Base-by-base conservation (phyloP, 2,329 filamentous ascomycete genomes). In the Diaporthe citri region DNA sequence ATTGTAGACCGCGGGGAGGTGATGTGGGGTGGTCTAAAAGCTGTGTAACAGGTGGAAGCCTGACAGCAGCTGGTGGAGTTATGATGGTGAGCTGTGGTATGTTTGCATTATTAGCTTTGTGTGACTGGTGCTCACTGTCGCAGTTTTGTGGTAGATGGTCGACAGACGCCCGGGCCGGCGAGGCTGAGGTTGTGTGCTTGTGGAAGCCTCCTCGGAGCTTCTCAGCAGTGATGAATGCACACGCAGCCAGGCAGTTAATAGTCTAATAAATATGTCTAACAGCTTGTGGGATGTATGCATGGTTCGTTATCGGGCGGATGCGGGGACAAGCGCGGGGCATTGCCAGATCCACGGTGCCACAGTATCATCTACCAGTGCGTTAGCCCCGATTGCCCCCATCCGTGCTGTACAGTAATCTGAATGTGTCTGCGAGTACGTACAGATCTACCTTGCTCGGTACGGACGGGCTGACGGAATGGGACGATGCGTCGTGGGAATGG, bases 111-210 rank as follows among this genome's bases (percentile, higher is more conserved):
- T 25, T 12, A 17, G 25, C 28, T 34, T 34, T 22, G n/a, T 34
- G 57, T 8, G 57, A 28, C 9, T 28, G n/a, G 12, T 43, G 13
- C 5, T 43, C 31, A 57, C 15, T 52, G n/a, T 12, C n/a, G n/a
- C 20, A 9, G 22, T 60, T 34, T 15, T 48, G 43, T 66, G 62
- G 31, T 74, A 64, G 71, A 25, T 75, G 74, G 71, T 59, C 72
- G 71, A 75, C 74, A 75, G 64, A 13, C 28, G 64, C 12, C 74
- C 74, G 74, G 52, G 57, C 17, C 46, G 36, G 62, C 46, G 59
- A 31, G 72, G 55, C 41, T 60, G 55, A n/a, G 41, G 28, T 36
- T 36, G 39, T 67, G 13, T 39, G n/a, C 5, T n/a, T 25, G 12
- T 36, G 28, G 28, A 67, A 25, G 43, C 28, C 64, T 12, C 43